Conservation (phyloP, 129 eudicot genomes). For the Calendula officinalis region DNA sequence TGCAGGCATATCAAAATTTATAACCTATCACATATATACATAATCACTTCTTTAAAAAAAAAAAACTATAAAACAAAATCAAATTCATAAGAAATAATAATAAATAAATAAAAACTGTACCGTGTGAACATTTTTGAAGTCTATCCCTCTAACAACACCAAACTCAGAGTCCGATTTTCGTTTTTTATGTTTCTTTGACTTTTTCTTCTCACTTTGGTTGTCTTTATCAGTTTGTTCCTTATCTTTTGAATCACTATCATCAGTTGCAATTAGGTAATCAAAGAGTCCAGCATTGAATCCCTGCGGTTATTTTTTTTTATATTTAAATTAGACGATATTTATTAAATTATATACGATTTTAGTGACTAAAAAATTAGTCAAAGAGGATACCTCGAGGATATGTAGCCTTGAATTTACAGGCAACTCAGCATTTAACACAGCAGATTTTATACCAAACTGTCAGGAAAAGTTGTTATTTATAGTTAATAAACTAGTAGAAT, state of each 20-base stretch:
- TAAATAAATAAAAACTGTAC: slow-evolving; percentile 37
- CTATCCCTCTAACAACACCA: slow-evolving; percentile 97
- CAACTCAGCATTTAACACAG: slow-evolving; percentile 90
- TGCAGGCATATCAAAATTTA: slow-evolving; percentile 93
- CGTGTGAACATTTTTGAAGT: slow-evolving; percentile 93
- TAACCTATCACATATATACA: slow-evolving; percentile 67
- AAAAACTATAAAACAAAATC: background rate
- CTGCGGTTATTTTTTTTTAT: no score
- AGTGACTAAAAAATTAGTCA: background rate
- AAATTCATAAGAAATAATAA: background rate
- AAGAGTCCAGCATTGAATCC: slow-evolving; percentile 97
- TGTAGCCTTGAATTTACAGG: slow-evolving; percentile 97
- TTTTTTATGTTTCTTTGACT: slow-evolving; percentile 54
- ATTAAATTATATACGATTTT: background rate
- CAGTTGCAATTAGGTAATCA: slow-evolving; percentile 89
- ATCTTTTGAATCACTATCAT: slow-evolving; percentile 63
- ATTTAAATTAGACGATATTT: background rate
- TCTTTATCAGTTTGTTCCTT: slow-evolving; percentile 54
- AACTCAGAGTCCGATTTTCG: slow-evolving; percentile 72
- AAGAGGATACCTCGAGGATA: slow-evolving; percentile 70
- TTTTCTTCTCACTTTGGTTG: slow-evolving; percentile 43
- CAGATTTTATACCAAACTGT: slow-evolving; percentile 94
- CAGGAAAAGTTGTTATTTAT: slow-evolving; percentile 11
- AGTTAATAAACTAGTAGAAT: background rate
- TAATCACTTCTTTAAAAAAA: background rate